These are phyloP conservation scores for Aspergillus sp. DNA, from an alignment of 2,329 filamentous ascomycete species.

Conservation along the genomic window DNA sequence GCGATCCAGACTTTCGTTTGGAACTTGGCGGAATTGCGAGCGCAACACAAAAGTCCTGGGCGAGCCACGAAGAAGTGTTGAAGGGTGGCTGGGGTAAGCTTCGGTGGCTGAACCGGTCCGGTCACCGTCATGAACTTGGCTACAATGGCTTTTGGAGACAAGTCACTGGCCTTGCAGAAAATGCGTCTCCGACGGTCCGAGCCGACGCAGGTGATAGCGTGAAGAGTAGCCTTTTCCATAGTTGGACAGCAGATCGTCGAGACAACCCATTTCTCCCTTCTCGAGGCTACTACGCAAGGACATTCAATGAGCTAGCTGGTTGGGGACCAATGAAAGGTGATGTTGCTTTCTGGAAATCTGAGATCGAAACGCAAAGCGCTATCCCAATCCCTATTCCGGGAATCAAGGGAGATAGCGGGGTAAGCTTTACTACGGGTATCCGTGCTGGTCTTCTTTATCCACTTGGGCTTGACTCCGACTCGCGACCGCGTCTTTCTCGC, in stretches of 20 bases:
- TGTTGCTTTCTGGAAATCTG: conserved; percentile 91
- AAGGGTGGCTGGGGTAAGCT: conserved; percentile 76
- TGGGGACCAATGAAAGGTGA: conserved; percentile 81
- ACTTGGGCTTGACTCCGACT: conserved; percentile 61
- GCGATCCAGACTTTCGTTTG: conserved; percentile 77
- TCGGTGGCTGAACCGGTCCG: conserved; percentile 66
- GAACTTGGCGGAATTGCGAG: conserved; percentile 80
- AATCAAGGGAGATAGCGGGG: conserved; percentile 67
- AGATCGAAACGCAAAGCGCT: conserved; percentile 77
- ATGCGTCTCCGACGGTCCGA: conserved; percentile 78
- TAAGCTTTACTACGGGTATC: conserved; percentile 80
- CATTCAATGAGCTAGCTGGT: conserved; percentile 80
- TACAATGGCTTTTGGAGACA: conserved; percentile 87
- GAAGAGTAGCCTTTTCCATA: conserved; percentile 83
- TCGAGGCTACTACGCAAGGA: conserved; percentile 76
- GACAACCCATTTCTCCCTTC: conserved; percentile 84
- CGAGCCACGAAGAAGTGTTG: conserved; percentile 86
- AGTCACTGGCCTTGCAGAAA: conserved; percentile 72
- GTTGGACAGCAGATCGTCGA: conserved; percentile 74
- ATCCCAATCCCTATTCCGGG: conserved; percentile 71
- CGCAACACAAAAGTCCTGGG: conserved; percentile 85
- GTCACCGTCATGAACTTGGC: conserved; percentile 72
- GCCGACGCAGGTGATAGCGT: conserved; percentile 85
- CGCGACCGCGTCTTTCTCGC: conserved; percentile 65
- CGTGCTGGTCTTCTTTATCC: conserved; percentile 82